Percentiles rank a stretch among this genome's conserved stretches.
These are phyloP conservation scores for Achlya hypogyna DNA, from an alignment of 352 stramenopile genomes.

Conservation along the genomic window DNA sequence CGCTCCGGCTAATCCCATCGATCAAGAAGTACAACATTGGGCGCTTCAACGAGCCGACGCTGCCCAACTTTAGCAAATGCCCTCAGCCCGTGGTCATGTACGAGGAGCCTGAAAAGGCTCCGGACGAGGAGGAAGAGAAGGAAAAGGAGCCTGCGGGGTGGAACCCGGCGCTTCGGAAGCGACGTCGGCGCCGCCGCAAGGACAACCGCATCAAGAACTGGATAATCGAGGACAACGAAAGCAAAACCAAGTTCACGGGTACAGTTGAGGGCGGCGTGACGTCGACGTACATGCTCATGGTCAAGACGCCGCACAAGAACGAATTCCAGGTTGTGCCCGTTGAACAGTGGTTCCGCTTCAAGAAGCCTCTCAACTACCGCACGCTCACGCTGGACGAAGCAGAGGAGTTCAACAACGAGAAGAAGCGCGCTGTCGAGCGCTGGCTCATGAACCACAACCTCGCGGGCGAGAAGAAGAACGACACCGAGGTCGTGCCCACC, in stretches of 20 bases:
- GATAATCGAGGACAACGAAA: slow-evolving; percentile 77
- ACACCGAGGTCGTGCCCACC: slow-evolving; percentile 38
- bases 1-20: slow-evolving; percentile 71
- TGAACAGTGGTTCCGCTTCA: slow-evolving; percentile 86
- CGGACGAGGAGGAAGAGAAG: slow-evolving; percentile 73
- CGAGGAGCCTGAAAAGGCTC: slow-evolving; percentile 61
- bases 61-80: slow-evolving; percentile 51
- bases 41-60: slow-evolving; percentile 60
- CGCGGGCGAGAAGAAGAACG: slow-evolving; percentile 48
- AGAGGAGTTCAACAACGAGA: slow-evolving; percentile 82
- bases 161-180: slow-evolving; percentile 66
- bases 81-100: slow-evolving; percentile 83
- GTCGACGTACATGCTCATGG: slow-evolving; percentile 80
- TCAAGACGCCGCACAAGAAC: slow-evolving; percentile 81
- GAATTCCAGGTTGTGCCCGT: slow-evolving; percentile 82
- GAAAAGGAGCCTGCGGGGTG: slow-evolving; percentile 55
- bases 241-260: slow-evolving; percentile 76
- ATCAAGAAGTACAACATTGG: slow-evolving; percentile 86
- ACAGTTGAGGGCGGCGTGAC: slow-evolving; percentile 72
- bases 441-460: slow-evolving; percentile 86
- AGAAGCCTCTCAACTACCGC: slow-evolving; percentile 78
- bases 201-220: slow-evolving; percentile 66
- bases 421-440: slow-evolving; percentile 79
- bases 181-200: slow-evolving; percentile 61
- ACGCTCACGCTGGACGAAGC: slow-evolving; percentile 78